Base-by-base conservation (phyloP, 257 asterid genomes). In the Leonotis leonurus region DNA sequence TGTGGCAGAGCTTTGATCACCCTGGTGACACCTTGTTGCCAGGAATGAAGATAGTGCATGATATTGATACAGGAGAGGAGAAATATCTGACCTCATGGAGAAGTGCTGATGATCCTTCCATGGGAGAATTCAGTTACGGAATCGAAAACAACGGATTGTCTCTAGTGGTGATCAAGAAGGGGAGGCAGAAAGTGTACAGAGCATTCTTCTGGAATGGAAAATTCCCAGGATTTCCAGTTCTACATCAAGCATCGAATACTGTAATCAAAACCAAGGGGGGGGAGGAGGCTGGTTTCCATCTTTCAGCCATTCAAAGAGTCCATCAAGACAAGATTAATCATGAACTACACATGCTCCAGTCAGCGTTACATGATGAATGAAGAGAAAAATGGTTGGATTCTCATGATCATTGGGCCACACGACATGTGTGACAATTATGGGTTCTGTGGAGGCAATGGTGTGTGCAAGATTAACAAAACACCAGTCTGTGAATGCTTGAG, bases 341-440 rank as follows among this genome's bases (percentile, higher is more conserved):
- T n/a, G n/a, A n/a, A n/a, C n/a, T n/a, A n/a, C n/a, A n/a, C n/a
- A n/a, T n/a, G n/a, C n/a, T n/a, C n/a, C n/a, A n/a, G 11, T 33
- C 39, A 56, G 14, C 50, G 65, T 21, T 67, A 56, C 29, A 2
- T 30, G 25, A 45, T 67, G 59, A 56, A 67, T 24, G 65, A 67
- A 9, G 4, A 30, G 49, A 16, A 2, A n/a, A 29, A 67, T 5
- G 57, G 40, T 2, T 67, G 71, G 71, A 56, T 9, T 7, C 21
- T 67, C n/a, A 4, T 24, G 37, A 0, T 26, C 2, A 1, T 18
- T 2, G 12, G 25, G 21, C 78, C 81, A 5, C 50, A 53, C 0
- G 77, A 73, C 2, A 60, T 25, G 12, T 81, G 87, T 30, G 80
- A 76, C 20, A 48, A 27, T 2, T 78, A 75, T 41, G 56, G 72